Base-by-base conservation (phyloP, 257 asterid genomes). In the Perilla frutescens region DNA sequence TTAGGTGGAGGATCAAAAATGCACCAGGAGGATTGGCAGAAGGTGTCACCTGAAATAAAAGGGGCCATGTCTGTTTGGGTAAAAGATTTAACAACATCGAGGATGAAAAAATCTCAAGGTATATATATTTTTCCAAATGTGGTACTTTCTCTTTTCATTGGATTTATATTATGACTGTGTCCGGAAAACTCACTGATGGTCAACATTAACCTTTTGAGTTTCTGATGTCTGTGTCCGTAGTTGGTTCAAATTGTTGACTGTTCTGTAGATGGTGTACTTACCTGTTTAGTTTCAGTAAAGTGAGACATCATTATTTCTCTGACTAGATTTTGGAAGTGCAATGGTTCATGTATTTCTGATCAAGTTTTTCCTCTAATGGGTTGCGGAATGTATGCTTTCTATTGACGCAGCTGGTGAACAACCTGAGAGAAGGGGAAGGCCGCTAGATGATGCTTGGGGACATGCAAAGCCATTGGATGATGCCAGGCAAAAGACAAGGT, bases 401-500 rank as follows among this genome's bases (percentile, higher is more conserved):
- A 62, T 20, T 20, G 26, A 20, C 1, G 77, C 61, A 66, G 65
- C 65, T 74, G 76, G 78, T 31, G 73, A 61, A 59, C 79, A 77
- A 48, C 49, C 73, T 2, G 86, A 79, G 44, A 83, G 62, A 44
- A 80, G 85, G 82, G 89, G 89, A 73, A 83, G 87, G 72, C 87
- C 86, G 4, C 82, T 83, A 8, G 89, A 85, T 71, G 78, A 81
- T 53, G 89, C 86, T 66, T 85, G 89, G 89, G 76, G 77, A 40
- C 86, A 85, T 67, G 89, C 85, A 31, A 74, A 69, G 68, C 68
- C 87, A 36, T 73, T 85, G 70, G 87, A 85, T 79, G 84, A 73
- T 32, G 80, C 81, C 65, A 83, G 85, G 76, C 89, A 85, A 66
- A 83, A 81, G 75, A 81, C 87, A 31, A 77, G 68, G 58, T 85